phyloP scores from a whole-genome alignment of 2,329 filamentous ascomycete genomes.

The Talaromyces sp. region DNA sequence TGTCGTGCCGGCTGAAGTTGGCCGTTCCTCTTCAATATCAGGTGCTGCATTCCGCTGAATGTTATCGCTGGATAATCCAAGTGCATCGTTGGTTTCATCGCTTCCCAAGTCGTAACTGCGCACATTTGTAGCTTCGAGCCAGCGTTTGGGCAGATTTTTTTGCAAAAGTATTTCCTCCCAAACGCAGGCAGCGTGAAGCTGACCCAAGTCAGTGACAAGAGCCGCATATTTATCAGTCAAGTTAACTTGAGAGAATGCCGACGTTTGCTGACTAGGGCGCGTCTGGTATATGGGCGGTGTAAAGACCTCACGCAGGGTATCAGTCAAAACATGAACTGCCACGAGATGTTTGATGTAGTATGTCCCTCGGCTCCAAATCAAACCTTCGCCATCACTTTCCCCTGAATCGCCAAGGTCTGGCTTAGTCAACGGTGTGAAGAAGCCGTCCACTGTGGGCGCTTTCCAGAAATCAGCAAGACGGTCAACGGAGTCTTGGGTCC shows the following conservation, averaged over 20 bases:
- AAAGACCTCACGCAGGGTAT: constrained; percentile 69
- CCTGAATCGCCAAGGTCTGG: constrained; percentile 16
- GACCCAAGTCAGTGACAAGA: constrained; percentile 70
- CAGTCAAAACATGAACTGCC: constrained; percentile 69
- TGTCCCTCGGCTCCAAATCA: constrained; percentile 54
- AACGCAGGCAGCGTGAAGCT: constrained; percentile 72
- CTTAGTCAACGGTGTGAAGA: constrained; percentile 63
- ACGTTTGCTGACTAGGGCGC: constrained; percentile 54
- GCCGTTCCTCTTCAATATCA: constrained; percentile 20
- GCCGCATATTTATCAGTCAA: constrained; percentile 75
- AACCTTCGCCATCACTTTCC: constrained; percentile 11
- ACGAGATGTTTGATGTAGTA: constrained; percentile 72
- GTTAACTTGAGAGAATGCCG: constrained; percentile 70
- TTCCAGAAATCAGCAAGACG: constrained; percentile 61
- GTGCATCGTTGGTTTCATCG: constrained; percentile 37
- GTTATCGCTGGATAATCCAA: constrained; percentile 19
- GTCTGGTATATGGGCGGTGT: constrained; percentile 58
- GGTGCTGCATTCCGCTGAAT: constrained; percentile 14
- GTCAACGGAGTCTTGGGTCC: constrained; percentile 65
- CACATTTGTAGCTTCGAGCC: constrained; percentile 44
- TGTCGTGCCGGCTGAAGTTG: neutral
- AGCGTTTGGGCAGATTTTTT: constrained; percentile 62
- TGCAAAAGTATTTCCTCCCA: constrained; percentile 76
- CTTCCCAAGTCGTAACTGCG: constrained; percentile 31
- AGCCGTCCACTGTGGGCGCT: constrained; percentile 50